Evolutionary conservation across 129 eudicot genomes (phyloP).

Genomic region (Oenanthe sinensis): DNA sequence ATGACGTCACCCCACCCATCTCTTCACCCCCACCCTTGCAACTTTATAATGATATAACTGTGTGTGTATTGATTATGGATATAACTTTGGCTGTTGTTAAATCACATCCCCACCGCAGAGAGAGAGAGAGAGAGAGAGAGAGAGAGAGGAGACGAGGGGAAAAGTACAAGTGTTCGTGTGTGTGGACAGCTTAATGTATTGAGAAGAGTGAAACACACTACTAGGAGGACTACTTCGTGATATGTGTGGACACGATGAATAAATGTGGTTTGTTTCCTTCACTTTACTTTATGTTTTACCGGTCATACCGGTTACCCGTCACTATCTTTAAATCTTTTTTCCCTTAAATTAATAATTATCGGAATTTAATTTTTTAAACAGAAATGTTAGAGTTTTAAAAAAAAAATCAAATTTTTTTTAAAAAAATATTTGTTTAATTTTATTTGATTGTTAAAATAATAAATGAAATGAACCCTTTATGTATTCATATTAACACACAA

Average conservation of each 20-base stretch:
- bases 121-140: neutral
- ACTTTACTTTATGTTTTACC: neutral
- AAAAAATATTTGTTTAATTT: no score
- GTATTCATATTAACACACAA: no score
- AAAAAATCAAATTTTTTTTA: no score
- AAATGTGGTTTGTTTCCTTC: neutral
- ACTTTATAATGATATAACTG: neutral
- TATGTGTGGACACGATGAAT: neutral
- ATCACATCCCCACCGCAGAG: constrained; percentile 1
- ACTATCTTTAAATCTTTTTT: neutral
- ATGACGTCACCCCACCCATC: constrained; percentile 95
- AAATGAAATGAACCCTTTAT: no score
- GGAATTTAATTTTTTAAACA: no score
- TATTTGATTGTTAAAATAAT: no score
- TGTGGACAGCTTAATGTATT: constrained; percentile 3
- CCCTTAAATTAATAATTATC: no score
- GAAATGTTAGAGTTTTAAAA: no score
- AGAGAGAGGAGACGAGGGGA: neutral
- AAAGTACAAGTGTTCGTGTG: neutral
- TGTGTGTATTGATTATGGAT: neutral
- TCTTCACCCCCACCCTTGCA: neutral
- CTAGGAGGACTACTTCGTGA: neutral
- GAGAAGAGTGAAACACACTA: neutral
- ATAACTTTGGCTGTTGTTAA: neutral
- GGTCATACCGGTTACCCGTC: neutral